Evolutionary conservation across 2,329 filamentous ascomycete genomes (phyloP).

Genomic region (Plenodomus biglobosus): DNA sequence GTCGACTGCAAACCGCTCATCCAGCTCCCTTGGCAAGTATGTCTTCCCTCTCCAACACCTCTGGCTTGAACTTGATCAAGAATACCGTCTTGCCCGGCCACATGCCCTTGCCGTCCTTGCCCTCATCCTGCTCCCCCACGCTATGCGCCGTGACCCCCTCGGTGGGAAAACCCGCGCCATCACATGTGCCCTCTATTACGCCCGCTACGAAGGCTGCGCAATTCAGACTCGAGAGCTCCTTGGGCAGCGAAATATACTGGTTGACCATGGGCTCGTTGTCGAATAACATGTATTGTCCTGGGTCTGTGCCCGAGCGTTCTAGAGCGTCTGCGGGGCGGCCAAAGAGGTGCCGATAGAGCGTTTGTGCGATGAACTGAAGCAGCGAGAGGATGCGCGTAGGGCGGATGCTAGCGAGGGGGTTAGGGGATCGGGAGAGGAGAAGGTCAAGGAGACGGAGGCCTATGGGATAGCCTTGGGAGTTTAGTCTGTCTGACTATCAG

Average conservation of each 20-base stretch:
- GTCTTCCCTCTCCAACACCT: slow-evolving; percentile 88
- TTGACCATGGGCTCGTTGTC: slow-evolving; percentile 98
- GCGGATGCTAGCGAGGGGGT: slow-evolving; percentile 55
- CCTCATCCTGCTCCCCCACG: slow-evolving; percentile 52
- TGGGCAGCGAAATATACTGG: slow-evolving; percentile 86
- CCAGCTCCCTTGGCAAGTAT: slow-evolving; percentile 66
- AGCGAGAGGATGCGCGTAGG: slow-evolving; percentile 87
- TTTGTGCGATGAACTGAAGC: slow-evolving; percentile 92
- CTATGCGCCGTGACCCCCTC: slow-evolving; percentile 83
- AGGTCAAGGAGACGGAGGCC: slow-evolving; percentile 94
- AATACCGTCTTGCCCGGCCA: slow-evolving; percentile 98
- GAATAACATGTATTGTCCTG: slow-evolving; percentile 98
- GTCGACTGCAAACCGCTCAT: slow-evolving; percentile 12
- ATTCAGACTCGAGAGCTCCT: slow-evolving; percentile 95
- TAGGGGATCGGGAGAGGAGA: slow-evolving; percentile 70
- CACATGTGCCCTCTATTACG: slow-evolving; percentile 92
- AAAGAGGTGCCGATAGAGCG: slow-evolving; percentile 91
- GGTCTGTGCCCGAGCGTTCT: slow-evolving; percentile 82
- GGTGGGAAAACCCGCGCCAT: slow-evolving; percentile 86
- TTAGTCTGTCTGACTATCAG: slow-evolving; percentile 61
- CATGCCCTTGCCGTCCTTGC: slow-evolving; percentile 60
- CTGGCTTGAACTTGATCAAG: slow-evolving; percentile 86
- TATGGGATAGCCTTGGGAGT: slow-evolving; percentile 88
- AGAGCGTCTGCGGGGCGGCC: slow-evolving; percentile 86
- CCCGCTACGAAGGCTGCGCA: slow-evolving; percentile 95